Evolutionary conservation across 2,329 filamentous ascomycete species (phyloP).

Genomic region (Tolypocladium sp.): DNA sequence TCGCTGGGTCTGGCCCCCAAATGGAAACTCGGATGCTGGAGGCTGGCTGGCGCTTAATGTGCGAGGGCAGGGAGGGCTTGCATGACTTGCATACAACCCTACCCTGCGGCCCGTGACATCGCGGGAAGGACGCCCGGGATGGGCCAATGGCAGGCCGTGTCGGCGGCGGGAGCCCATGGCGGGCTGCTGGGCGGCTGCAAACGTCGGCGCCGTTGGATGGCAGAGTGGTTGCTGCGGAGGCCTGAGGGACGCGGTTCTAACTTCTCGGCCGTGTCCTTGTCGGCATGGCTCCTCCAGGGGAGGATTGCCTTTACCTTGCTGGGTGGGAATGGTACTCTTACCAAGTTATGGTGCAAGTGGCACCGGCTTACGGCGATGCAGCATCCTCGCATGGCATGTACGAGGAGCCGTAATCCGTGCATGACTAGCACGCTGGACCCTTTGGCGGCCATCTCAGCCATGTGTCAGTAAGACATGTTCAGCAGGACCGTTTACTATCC

Average conservation of each 20-base stretch:
- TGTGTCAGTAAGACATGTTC: background rate
- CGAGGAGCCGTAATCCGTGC: background rate
- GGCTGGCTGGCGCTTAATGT: conserved; percentile 2
- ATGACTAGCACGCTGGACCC: background rate
- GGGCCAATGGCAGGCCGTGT: background rate
- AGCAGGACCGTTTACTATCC: no score
- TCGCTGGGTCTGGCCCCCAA: background rate
- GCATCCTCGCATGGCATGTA: background rate
- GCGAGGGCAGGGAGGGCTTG: conserved; percentile 1
- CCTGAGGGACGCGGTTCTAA: background rate
- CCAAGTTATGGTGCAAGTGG: background rate
- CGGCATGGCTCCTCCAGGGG: background rate
- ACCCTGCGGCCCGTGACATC: background rate
- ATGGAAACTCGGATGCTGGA: background rate
- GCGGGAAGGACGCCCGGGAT: background rate
- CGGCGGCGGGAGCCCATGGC: background rate
- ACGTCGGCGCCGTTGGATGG: background rate
- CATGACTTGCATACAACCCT: background rate
- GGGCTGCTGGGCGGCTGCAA: no score
- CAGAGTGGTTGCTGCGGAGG: background rate
- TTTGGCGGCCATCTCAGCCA: background rate
- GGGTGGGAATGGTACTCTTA: background rate
- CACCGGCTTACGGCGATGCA: background rate
- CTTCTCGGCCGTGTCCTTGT: background rate
- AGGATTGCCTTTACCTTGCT: background rate